These are phyloP conservation scores for Hypomyces perniciosus DNA, from an alignment of 2,329 filamentous ascomycete genomes.

Conservation along the genomic window DNA sequence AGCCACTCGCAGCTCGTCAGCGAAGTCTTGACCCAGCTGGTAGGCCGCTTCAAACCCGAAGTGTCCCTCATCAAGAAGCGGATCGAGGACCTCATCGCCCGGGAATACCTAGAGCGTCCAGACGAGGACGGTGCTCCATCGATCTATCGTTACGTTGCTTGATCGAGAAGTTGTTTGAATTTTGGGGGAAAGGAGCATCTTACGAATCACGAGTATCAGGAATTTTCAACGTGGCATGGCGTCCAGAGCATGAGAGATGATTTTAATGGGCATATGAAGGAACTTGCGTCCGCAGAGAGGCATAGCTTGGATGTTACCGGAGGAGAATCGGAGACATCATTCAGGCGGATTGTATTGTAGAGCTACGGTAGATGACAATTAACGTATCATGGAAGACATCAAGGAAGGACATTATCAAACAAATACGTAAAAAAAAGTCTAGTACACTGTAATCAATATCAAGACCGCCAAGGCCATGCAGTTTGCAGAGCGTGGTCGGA, in stretches of 20 bases:
- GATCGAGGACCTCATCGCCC: conserved; percentile 70
- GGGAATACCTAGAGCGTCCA: conserved; percentile 69
- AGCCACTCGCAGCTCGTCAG: conserved; percentile 62
- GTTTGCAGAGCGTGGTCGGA: too few species aligned
- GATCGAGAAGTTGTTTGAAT: conserved; percentile 16
- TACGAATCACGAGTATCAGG: conserved; percentile 3
- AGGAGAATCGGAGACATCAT: background rate
- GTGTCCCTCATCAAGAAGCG: conserved; percentile 72
- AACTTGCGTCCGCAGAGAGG: background rate
- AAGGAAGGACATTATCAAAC: background rate
- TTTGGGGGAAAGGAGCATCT: conserved; percentile 4
- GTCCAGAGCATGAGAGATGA: conserved; percentile 8
- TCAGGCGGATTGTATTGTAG: background rate
- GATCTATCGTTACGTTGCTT: conserved; percentile 68
- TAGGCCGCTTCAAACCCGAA: conserved; percentile 67
- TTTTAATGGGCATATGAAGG: background rate
- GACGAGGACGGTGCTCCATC: conserved; percentile 60
- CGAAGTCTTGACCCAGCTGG: conserved; percentile 66
- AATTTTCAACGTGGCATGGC: conserved; percentile 7
- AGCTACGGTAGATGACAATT: background rate
- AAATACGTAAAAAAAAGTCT: background rate
- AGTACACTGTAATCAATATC: background rate
- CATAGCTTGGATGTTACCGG: background rate
- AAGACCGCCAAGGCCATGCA: too few species aligned
- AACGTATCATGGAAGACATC: background rate